Evolutionary conservation across 495 filamentous ascomycete species (phyloP), one percentile per base, ranked within the genome.

Genomic region (Annulohypoxylon bovei): DNA sequence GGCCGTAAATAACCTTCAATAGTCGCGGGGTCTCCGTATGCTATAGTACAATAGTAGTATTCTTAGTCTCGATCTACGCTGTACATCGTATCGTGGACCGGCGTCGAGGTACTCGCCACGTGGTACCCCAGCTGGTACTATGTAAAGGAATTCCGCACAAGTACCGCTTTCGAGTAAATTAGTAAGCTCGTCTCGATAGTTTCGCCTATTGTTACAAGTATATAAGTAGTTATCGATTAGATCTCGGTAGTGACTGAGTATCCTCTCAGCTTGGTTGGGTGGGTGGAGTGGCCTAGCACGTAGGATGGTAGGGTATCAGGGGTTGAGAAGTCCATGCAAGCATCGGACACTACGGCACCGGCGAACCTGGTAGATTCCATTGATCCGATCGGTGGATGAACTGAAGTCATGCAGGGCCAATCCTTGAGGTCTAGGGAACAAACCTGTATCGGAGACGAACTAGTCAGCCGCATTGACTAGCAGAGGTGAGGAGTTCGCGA

Each of bases 401-500:
- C 22, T 18, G 32, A 33, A 52, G 16, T 33, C 7, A 33, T 65
- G 39, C 65, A 62, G 60, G 65, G 47, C 60, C 49, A 5, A 72
- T 64, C 70, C 70, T 61, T 61, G 70, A 50, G 27, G 12, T 52
- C 22, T 27, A 33, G 32, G 59, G 60, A 35, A 37, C 25, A 72
- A 68, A 72, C 70, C 61, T 58, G 70, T 69, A 65, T 63, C 35
- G 6, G 39, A 47, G 37, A 30, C 58, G 44, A 39, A 63, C 63
- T 71, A 67, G 68, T 28, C 22, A 55, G 46, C 53, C 54, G 64
- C 64, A 67, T 52, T 72, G 59, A 72, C 69, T 46, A 53, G 42
- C 18, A 52, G 28, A 39, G 27, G 28, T 7, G 47, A 60, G 61
- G 47, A 53, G 44, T 55, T 56, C 42, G 23, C 32, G 46, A 55